A percentile compares a stretch with the other conserved stretches of the same genome.
Evolutionary conservation across 352 stramenopile genomes (phyloP).

Genomic region (Albugo laibachii): DNA sequence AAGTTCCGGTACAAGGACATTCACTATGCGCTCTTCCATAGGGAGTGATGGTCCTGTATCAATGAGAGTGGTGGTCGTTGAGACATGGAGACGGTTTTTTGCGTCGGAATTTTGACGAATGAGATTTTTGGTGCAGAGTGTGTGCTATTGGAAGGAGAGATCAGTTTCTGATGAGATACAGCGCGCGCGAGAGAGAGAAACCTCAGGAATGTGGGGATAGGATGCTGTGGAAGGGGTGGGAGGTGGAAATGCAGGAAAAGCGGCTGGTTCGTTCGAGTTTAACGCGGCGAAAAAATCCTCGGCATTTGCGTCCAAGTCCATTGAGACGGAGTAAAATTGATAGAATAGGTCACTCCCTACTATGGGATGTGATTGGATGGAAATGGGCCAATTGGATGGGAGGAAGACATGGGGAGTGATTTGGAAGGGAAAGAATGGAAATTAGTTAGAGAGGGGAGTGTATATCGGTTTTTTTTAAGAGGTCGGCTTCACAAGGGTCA

Average conservation of each 20-base stretch:
- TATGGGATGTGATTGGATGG: no score
- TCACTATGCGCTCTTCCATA: conserved; percentile 78
- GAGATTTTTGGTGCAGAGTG: not conserved
- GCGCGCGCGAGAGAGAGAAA: conserved; percentile 8
- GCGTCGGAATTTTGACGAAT: no score
- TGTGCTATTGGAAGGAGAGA: not conserved
- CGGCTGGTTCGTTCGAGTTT: conserved; percentile 35
- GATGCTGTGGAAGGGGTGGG: conserved; percentile 7
- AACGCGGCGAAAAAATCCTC: conserved; percentile 70
- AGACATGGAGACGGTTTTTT: no score
- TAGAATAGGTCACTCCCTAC: no score
- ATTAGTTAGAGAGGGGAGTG: no score
- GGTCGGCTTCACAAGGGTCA: conserved; percentile 7
- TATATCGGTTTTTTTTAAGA: not conserved
- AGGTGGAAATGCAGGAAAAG: conserved; percentile 32
- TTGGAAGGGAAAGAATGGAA: no score
- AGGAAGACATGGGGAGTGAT: no score
- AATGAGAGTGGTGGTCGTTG: no score
- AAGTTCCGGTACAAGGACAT: conserved; percentile 63
- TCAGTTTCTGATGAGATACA: not conserved
- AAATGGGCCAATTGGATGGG: no score
- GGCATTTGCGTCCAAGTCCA: conserved; percentile 57
- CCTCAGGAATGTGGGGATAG: not conserved
- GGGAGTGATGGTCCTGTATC: conserved; percentile 12
- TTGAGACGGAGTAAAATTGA: conserved; percentile 5